These are phyloP conservation scores for Xylariaceae sp. DNA, from an alignment of 2,329 filamentous ascomycete genomes.

Conservation along the genomic window DNA sequence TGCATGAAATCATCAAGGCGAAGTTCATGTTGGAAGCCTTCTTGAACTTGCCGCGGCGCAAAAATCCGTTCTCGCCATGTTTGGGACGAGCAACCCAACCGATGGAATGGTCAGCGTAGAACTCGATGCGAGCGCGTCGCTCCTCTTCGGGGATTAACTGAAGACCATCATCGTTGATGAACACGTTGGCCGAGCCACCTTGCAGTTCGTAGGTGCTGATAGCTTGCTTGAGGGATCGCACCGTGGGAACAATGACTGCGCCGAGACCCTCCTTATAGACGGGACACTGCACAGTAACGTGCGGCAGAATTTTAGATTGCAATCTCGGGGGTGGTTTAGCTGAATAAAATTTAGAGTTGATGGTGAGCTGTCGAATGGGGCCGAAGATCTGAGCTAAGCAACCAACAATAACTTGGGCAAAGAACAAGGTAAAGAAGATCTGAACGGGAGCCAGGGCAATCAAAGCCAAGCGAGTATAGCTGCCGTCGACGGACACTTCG, in stretches of 20 bases:
- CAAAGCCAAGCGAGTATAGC: constrained; percentile 69
- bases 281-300: constrained; percentile 84
- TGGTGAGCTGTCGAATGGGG: constrained; percentile 73
- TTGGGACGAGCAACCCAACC: constrained; percentile 72
- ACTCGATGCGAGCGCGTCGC: constrained; percentile 68
- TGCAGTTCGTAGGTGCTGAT: constrained; percentile 80
- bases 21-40: constrained; percentile 82
- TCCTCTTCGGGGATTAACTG: constrained; percentile 71
- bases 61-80: constrained; percentile 68
- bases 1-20: constrained; percentile 65
- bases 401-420: constrained; percentile 78
- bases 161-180: constrained; percentile 77
- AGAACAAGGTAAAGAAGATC: constrained; percentile 83
- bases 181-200: constrained; percentile 79
- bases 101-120: constrained; percentile 72
- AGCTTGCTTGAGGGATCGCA: constrained; percentile 78
- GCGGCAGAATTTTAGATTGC: constrained; percentile 64
- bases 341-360: constrained; percentile 85
- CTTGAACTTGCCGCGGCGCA: constrained; percentile 68
- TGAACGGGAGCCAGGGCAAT: constrained; percentile 72
- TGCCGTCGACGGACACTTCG: constrained; percentile 69
- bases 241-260: constrained; percentile 77
- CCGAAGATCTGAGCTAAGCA: constrained; percentile 79
- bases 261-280: constrained; percentile 85
- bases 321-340: constrained; percentile 71